A percentile compares a stretch with the other conserved stretches of the same genome.
These are phyloP conservation scores for Globisporangium polare DNA, from an alignment of 352 stramenopile species.

Conservation along the genomic window DNA sequence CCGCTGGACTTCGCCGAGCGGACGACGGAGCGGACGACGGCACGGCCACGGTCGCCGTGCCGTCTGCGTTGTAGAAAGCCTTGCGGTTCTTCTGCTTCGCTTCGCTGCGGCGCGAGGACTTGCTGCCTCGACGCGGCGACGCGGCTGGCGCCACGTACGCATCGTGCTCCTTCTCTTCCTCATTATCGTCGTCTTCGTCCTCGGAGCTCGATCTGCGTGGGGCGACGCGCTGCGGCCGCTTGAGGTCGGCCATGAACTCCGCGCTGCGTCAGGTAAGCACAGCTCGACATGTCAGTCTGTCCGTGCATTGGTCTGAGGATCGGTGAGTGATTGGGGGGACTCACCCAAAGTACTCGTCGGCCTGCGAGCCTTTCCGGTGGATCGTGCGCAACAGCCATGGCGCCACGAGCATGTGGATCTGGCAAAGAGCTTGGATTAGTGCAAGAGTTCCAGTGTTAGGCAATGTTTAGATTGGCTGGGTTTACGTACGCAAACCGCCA, in stretches of 20 bases:
- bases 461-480: too few species aligned
- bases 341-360: conserved; percentile 63
- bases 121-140: conserved; percentile 13
- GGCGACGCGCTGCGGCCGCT: conserved; percentile 12
- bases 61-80: conserved; percentile 39
- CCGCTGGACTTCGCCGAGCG: conserved; percentile 3
- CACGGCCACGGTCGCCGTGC: conserved; percentile 20
- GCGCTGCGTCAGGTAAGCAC: conserved; percentile 20
- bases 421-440: too few species aligned
- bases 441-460: too few species aligned
- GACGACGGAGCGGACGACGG: background rate
- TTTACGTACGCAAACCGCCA: conserved; percentile 48
- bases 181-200: conserved; percentile 19
- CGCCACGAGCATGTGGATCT: conserved; percentile 58
- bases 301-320: background rate
- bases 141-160: conserved; percentile 17
- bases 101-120: background rate
- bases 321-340: background rate
- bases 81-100: conserved; percentile 22
- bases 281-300: background rate
- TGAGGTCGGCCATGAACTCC: conserved; percentile 57
- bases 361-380: conserved; percentile 61
- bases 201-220: conserved; percentile 11
- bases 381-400: conserved; percentile 66
- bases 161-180: conserved; percentile 16